These are phyloP conservation scores for Paraglomus brasilianum DNA, from an alignment of 192 early-diverging fungal species.

Conservation along the genomic window DNA sequence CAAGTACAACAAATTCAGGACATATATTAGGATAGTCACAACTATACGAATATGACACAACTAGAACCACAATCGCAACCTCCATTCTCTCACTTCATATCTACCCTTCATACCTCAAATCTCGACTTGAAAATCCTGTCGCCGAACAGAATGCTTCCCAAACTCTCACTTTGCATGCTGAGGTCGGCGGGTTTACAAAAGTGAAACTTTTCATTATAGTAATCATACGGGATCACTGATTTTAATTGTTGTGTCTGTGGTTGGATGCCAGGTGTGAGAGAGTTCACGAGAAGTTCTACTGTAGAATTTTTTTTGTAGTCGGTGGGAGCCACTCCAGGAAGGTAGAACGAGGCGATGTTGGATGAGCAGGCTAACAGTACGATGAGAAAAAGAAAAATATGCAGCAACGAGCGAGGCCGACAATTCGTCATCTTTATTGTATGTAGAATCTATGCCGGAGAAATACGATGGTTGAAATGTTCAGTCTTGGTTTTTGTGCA, in stretches of 20 bases:
- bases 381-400: slow-evolving; percentile 5
- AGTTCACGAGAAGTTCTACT: slow-evolving; percentile 84
- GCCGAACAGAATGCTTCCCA: slow-evolving; percentile 95
- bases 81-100: no score
- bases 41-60: no score
- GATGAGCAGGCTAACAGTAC: slow-evolving; percentile 3
- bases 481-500: no score
- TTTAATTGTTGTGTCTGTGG: slow-evolving; percentile 59
- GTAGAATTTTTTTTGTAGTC: slow-evolving; percentile 70
- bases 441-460: no score
- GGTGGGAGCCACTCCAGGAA: slow-evolving; percentile 89
- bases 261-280: slow-evolving; percentile 71
- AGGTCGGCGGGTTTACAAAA: slow-evolving; percentile 70
- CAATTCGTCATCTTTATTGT: no score
- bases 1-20: background rate
- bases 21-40: no score
- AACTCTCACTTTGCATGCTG: slow-evolving; percentile 68
- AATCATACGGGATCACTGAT: slow-evolving; percentile 83
- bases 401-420: background rate
- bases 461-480: no score
- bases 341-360: slow-evolving; percentile 70
- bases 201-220: slow-evolving; percentile 83
- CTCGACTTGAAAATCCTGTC: slow-evolving; percentile 86
- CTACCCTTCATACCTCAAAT: slow-evolving; percentile 65
- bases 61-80: no score